Base-by-base conservation (phyloP, 2,329 filamentous ascomycete genomes). In the Sporothrix sp. region DNA sequence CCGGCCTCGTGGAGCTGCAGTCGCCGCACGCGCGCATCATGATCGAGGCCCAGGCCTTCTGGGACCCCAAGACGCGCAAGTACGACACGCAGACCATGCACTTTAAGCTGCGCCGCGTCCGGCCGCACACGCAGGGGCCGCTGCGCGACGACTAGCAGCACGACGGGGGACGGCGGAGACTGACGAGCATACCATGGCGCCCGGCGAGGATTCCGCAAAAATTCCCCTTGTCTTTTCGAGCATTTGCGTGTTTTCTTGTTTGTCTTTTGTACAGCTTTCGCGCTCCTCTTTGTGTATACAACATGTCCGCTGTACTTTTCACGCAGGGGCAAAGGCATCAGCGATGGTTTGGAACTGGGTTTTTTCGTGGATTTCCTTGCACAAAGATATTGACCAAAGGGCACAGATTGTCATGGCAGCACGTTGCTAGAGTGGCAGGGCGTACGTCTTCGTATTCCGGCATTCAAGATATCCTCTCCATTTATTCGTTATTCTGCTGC, bases 1-100 rank as follows among this genome's bases (percentile, higher is more conserved):
- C 72, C 14, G 79, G 79, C 0, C 60, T 79, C 10, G 70, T 82
- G 2, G 74, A 80, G 54, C 52, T 81, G 2, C 66, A 71, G 36
- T 68, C 74, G 2, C 61, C 71, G 2, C 68, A 63, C 20, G 70
- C 70, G 1, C 66, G 66, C 45, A 60, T 81, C 50, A 68, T 71
- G 2, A 64, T 81, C 11, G 73, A 79, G 53, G 75, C 77, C 2
- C 52, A 63, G 10, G 73, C 69, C 2, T 78, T 71, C 62, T 82
- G 76, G 62, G 71, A 82, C 58, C 77, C 78, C 1, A 74, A 77
- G 60, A 71, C 69, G 36, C 68, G 69, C 54, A 66, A 64, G 40
- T 77, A 69, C 47, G 68, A 75, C 50, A 37, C 50, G 11, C 60
- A 57, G 14, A 67, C 63, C 44, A 60, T 67, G 58, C 43, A 54